Evolutionary conservation across 2,329 filamentous ascomycete genomes (phyloP), one percentile per base, ranked within the genome.

Genomic region (Cladosporium sp.): DNA sequence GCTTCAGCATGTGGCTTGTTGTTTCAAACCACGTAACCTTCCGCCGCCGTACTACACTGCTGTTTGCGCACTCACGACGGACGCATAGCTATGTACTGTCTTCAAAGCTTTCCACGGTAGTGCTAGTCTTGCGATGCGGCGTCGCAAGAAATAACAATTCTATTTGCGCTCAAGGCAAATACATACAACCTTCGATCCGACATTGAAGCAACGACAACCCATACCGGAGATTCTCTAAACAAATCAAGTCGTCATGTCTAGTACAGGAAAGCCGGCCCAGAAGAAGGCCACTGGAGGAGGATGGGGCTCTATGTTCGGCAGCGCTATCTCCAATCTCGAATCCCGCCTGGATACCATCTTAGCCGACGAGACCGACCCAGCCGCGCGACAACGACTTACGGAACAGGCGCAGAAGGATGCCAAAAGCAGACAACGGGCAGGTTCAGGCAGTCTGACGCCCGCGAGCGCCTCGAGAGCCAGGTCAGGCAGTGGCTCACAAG

Each of bases 291-390:
- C 49, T 49, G 62, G 62, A 45, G 66, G 65, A 42, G 69, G 74
- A 64, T 77, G 75, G 75, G 74, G 75, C 58, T 74, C 72, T 34
- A 88, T 96, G 71, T 82, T 97, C 61, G 89, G 92, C 64, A 90
- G 93, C 74, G 92, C 93, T 63, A 91, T 97, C 61, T 92, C 92
- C 57, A 92, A 92, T 61, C 89, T 99, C 59, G 94, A 99, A 77
- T 95, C 92, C 60, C 87, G 90, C 43, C 83, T 99, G 60, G 94
- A 99, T 73, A 92, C 85, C 51, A 96, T 99, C 60, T 82, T 99
- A 61, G 86, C 91, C 56, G 92, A 97, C 65, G 86, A 90, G 58
- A 85, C 88, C 43, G 83, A 84, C 50, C 73, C 74, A 34, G 74
- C 75, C 52, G 78, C 75, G 52, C 75, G 72, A 61, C 72, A 71